A percentile compares a stretch with the other conserved stretches of the same genome.
Conservation (phyloP, 2,329 filamentous ascomycete species). For the Exophiala phaeomuriformis region DNA sequence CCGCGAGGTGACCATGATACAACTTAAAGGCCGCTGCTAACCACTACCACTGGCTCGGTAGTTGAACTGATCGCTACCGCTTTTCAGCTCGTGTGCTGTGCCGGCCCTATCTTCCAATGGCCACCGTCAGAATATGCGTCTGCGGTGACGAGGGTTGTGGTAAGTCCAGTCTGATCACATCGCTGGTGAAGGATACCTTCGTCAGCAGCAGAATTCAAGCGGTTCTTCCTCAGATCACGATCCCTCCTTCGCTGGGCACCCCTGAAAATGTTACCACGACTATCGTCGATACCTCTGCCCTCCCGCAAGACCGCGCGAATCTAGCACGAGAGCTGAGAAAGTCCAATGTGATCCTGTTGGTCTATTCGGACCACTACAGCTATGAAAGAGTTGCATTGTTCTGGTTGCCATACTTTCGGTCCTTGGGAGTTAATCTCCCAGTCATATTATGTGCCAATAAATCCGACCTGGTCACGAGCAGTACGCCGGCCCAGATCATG, state of each 20-base stretch:
- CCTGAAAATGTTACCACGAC: constrained; percentile 96
- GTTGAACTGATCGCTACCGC: no score
- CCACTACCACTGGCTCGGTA: no score
- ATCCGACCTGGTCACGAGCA: constrained; percentile 72
- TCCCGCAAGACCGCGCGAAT: constrained; percentile 84
- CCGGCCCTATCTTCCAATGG: constrained; percentile 4
- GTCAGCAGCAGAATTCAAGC: constrained; percentile 92
- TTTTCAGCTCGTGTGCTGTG: no score
- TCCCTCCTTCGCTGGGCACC: constrained; percentile 84
- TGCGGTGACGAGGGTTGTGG: constrained; percentile 95
- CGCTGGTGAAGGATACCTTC: constrained; percentile 94
- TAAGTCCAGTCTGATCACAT: constrained; percentile 88
- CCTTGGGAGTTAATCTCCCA: constrained; percentile 94
- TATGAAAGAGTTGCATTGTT: constrained; percentile 95
- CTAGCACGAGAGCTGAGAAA: constrained; percentile 92
- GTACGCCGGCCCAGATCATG: constrained; percentile 72
- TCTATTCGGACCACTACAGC: constrained; percentile 98
- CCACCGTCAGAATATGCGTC: constrained; percentile 75
- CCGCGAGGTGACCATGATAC: no score
- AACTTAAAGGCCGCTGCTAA: no score
- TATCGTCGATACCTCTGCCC: constrained; percentile 92
- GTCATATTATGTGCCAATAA: constrained; percentile 97
- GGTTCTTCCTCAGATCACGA: constrained; percentile 88
- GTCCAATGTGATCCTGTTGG: constrained; percentile 90
- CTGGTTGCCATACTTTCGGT: constrained; percentile 97